Evolutionary conservation across 164 flowering plant genomes (phyloP), one percentile per base, ranked within the genome.

Genomic region (Stephania cephalantha): DNA sequence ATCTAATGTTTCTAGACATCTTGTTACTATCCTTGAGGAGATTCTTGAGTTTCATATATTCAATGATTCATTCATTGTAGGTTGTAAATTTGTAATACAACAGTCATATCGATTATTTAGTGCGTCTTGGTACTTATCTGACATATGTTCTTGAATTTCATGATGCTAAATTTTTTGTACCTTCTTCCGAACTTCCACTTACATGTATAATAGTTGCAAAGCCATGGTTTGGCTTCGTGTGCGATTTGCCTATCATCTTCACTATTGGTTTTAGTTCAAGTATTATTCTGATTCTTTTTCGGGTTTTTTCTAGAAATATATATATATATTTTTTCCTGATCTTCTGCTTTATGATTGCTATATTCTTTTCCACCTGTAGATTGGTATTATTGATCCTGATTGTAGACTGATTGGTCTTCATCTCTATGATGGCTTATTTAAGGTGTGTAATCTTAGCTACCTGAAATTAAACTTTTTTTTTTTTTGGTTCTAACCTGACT

Each of bases 351-450:
- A 61, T 20, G 7, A n/a, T 61, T 61, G 66, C 0, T 52, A 44
- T 78, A 44, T 78, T 75, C 12, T n/a, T 25, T 63, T 71, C 46
- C 52, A 50, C 7, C 45, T 87, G 77, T 85, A 94, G 98, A 94
- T 96, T 85, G 98, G 99, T 78, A 94, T 96, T 65, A 91, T 96
- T 75, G 98, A 94, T 80, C 99, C 98, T 55, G 98, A 96, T 77
- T 96, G 98, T 82, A 89, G 99, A 82, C 79, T 96, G 78, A 94
- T 96, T 79, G 99, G 99, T 50, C 98, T 96, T 71, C 99, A 96
- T 85, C 85, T 96, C 73, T 96, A 94, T 77, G 99, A 96, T 86
- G 99, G 98, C n/a, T 80, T 96, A 73, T 96, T 96, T 79, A 96
- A 96, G 95, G 98, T 93, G 78, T 78, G 79, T 77, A 73, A 2